phyloP scores from a whole-genome alignment of 192 early-diverging fungal genomes.

The Coemansia sp. region DNA sequence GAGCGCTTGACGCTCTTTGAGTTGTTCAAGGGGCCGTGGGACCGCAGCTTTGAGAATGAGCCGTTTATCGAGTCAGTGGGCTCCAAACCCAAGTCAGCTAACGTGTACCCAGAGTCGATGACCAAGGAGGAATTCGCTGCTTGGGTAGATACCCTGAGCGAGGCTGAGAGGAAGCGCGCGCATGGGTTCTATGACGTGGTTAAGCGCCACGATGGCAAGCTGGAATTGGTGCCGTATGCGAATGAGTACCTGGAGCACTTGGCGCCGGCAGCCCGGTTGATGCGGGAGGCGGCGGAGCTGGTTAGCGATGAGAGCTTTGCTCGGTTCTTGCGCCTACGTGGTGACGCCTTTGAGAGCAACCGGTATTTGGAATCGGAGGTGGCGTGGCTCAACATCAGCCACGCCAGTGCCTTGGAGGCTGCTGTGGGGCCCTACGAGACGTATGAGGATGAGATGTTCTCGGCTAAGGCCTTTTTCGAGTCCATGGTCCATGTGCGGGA shows the following conservation, averaged over 20 bases:
- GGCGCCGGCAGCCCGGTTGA: conserved; percentile 51
- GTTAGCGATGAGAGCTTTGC: conserved; percentile 59
- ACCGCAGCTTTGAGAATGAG: conserved; percentile 55
- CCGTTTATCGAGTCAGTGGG: conserved; percentile 54
- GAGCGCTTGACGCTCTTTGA: conserved; percentile 58
- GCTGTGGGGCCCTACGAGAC: conserved; percentile 73
- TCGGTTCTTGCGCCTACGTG: conserved; percentile 59
- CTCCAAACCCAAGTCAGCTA: conserved; percentile 57
- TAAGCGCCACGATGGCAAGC: conserved; percentile 27
- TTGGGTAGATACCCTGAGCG: conserved; percentile 55
- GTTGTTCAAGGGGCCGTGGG: conserved; percentile 70
- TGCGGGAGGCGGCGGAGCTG: conserved; percentile 59
- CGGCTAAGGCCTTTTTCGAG: conserved; percentile 68
- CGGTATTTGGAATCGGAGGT: conserved; percentile 66
- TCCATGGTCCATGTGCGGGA: conserved; percentile 68
- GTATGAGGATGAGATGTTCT: conserved; percentile 67
- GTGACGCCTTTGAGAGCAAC: conserved; percentile 60
- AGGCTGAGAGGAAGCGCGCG: conserved; percentile 54
- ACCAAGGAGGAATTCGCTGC: conserved; percentile 59
- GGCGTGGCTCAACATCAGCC: conserved; percentile 66
- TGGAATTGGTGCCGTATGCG: conserved; percentile 57
- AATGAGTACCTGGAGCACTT: conserved; percentile 60
- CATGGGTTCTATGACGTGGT: conserved; percentile 67
- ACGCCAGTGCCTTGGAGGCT: conserved; percentile 62
- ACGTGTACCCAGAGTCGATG: conserved; percentile 75